Base-by-base conservation (phyloP, 2,329 filamentous ascomycete genomes). In the Alternaria panax region DNA sequence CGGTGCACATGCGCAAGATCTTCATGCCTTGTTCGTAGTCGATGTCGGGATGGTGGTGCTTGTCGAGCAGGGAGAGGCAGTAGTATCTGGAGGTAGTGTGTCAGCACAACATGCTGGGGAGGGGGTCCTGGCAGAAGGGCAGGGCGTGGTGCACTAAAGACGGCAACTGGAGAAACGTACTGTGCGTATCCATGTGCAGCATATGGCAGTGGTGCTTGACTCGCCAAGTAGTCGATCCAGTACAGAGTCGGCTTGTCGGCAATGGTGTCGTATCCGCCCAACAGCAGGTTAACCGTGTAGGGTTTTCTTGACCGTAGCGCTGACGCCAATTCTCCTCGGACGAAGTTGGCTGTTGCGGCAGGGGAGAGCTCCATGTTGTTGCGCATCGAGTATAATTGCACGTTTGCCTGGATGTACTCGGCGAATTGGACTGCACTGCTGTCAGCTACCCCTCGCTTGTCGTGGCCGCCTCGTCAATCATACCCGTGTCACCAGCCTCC, bases 401-500 rank as follows among this genome's bases (percentile, higher is more conserved):
- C 90, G 81, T 99, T 99, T 78, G 94, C 93, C 87, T 98, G 93
- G 80, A 99, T 96, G 83, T 94, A 99, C 83, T 99, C 95, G 79
- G 96, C 92, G 80, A 99, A 99, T 89, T 99, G 94, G 64, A 98
- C 93, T 97, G 77, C 45, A 34, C 34, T 16, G 32, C 8, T 5
- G 58, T 66, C 42, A 64, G 65, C 36, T 18, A 61, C 58, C 24
- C 11, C 25, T 25, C 24, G 18, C 20, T 7, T 27, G 2, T 20
- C 18, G 41, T 27, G 9, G 27, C 32, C 20, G 20, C n/a, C 16
- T n/a, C 11, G 16, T 51, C n/a, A 14, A 46, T 30, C 82, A 60
- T 84, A 95, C 93, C 88, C 73, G 94, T 98, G 78, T 99, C 95
- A 74, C 95, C 95, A 63, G 96, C 91, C 83, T 99, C 95, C 76